Conservation (phyloP, 768 basidiomycete species). For the Mrakia gelida region DNA sequence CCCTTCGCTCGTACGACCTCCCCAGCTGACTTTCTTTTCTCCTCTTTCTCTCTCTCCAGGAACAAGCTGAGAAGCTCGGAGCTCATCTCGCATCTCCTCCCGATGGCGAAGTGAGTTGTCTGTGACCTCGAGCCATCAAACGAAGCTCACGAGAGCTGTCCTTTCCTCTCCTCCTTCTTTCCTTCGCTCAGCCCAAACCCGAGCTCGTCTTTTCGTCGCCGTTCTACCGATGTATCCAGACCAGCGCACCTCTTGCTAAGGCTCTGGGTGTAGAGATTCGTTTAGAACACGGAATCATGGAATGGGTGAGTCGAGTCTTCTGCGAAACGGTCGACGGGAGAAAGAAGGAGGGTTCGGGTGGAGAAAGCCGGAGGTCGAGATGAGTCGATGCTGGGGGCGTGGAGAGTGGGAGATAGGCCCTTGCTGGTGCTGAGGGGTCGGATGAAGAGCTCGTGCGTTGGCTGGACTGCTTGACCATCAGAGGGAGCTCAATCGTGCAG, state of each 20-base stretch:
- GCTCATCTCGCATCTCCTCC: conserved; percentile 38
- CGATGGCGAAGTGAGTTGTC: conserved; percentile 17
- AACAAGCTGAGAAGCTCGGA: conserved; percentile 38
- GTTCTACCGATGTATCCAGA: conserved; percentile 46
- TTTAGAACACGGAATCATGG: conserved; percentile 43
- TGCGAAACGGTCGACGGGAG: neutral
- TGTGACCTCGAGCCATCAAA: neutral
- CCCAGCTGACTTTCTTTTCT: neutral
- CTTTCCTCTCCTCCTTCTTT: conserved; percentile 3
- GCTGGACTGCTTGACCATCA: no score
- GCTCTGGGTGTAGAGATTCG: conserved; percentile 33
- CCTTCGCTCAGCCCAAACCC: conserved; percentile 36
- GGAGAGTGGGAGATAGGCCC: no score
- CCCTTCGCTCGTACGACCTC: neutral
- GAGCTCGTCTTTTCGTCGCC: conserved; percentile 42
- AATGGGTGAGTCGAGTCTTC: conserved; percentile 40
- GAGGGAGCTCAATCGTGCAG: neutral
- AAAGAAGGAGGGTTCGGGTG: neutral
- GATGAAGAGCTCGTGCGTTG: no score
- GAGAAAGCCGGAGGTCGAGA: neutral
- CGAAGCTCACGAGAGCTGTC: conserved; percentile 11
- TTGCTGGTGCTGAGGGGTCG: no score
- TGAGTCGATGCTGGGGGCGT: no score
- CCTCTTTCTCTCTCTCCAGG: neutral
- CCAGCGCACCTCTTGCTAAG: conserved; percentile 36